Conservation (phyloP, 2,329 filamentous ascomycete genomes). For the Monosporascus sp. region DNA sequence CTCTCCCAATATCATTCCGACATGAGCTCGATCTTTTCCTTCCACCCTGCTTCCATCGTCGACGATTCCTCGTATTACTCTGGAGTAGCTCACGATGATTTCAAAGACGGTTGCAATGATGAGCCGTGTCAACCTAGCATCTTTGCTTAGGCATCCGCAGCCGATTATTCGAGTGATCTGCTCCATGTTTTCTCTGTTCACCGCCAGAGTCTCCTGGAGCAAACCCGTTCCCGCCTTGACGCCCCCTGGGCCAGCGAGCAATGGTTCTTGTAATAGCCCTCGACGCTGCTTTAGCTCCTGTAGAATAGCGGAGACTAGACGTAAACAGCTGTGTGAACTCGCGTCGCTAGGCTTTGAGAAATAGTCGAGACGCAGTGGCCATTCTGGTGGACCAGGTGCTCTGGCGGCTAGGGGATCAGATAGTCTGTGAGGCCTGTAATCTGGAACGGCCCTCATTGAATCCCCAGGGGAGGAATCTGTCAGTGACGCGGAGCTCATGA, state of each 20-base stretch:
- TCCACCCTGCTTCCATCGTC: neutral
- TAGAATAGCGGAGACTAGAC: neutral
- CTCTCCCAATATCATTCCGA: neutral
- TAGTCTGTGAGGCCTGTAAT: neutral
- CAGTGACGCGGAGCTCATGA: neutral
- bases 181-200: neutral
- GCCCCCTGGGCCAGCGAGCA: neutral
- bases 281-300: neutral
- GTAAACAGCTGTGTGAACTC: neutral
- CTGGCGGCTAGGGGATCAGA: neutral
- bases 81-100: neutral
- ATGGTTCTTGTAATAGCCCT: neutral
- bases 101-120: neutral
- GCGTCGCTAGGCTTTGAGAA: neutral
- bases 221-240: neutral
- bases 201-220: neutral
- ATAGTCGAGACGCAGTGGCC: neutral
- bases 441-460: neutral
- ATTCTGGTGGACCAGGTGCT: neutral
- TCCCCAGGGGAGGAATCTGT: neutral
- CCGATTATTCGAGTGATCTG: neutral
- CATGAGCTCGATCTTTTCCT: neutral
- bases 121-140: neutral
- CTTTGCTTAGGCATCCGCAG: neutral
- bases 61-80: neutral